phyloP scores from a whole-genome alignment of 768 basidiomycete genomes.

The Pulveroboletus sp. region DNA sequence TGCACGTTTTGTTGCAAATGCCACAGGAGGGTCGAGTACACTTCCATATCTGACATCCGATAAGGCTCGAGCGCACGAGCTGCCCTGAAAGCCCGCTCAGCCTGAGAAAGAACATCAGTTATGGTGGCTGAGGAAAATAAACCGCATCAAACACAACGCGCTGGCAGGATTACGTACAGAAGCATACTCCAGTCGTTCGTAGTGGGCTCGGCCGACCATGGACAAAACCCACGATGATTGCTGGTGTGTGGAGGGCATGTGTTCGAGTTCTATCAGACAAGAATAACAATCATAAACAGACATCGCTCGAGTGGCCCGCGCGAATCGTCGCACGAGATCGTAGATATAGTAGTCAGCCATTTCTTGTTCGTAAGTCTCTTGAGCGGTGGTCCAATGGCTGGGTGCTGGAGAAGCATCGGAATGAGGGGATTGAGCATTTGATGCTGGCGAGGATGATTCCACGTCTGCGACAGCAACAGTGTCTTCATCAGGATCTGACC shows the following conservation, averaged over 20 bases:
- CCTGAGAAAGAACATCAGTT: constrained; percentile 45
- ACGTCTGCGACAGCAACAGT: constrained; percentile 41
- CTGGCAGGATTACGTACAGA: constrained; percentile 53
- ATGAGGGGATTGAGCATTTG: constrained; percentile 53
- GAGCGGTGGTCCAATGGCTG: constrained; percentile 58
- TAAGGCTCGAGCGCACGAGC: constrained; percentile 85
- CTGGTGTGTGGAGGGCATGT: constrained; percentile 69
- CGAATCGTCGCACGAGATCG: constrained; percentile 76
- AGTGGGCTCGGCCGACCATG: constrained; percentile 82
- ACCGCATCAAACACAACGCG: constrained; percentile 6
- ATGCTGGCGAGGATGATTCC: constrained; percentile 55
- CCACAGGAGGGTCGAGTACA: constrained; percentile 95
- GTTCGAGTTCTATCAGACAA: constrained; percentile 73
- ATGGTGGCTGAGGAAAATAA: constrained; percentile 12
- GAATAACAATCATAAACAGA: constrained; percentile 70
- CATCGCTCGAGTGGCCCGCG: constrained; percentile 69
- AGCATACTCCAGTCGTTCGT: constrained; percentile 85
- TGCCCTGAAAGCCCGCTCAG: constrained; percentile 82
- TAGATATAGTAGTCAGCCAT: constrained; percentile 83
- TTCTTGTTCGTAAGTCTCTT: constrained; percentile 65
- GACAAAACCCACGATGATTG: constrained; percentile 73
- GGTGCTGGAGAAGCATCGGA: constrained; percentile 64
- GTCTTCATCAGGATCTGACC: constrained; percentile 73
- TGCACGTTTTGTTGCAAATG: constrained; percentile 81
- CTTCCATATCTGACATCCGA: constrained; percentile 88